Evolutionary conservation across 805 yeast species (phyloP).

Genomic region (Kuraishia hungarica): DNA sequence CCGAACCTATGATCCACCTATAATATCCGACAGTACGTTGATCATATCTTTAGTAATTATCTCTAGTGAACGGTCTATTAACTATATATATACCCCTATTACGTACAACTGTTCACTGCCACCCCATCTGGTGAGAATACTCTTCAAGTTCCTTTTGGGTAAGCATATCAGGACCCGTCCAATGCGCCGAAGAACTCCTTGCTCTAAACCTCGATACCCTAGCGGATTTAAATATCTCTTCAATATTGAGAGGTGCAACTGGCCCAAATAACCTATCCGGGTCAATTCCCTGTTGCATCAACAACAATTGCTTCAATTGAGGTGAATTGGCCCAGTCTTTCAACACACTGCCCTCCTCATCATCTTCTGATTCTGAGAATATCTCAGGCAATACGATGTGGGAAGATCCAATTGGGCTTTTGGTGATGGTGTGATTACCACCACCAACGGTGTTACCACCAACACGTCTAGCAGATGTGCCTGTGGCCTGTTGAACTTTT

Average conservation of each 20-base stretch:
- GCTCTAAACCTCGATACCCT: slow-evolving; percentile 43
- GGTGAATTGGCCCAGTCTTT: slow-evolving; percentile 61
- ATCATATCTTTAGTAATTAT: too few relatives aligned
- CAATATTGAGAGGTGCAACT: slow-evolving; percentile 59
- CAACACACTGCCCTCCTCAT: slow-evolving; percentile 36
- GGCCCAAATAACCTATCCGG: slow-evolving; percentile 71
- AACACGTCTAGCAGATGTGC: neutral
- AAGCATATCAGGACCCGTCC: slow-evolving; percentile 38
- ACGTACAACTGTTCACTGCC: slow-evolving; percentile 4
- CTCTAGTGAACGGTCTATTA: too few relatives aligned
- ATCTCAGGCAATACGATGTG: slow-evolving; percentile 32
- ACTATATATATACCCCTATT: too few relatives aligned
- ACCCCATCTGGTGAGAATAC: slow-evolving; percentile 41
- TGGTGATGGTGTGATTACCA: neutral
- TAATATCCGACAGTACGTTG: too few relatives aligned
- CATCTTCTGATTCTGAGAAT: slow-evolving; percentile 45
- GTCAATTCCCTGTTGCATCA: slow-evolving; percentile 42
- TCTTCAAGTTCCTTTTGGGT: slow-evolving; percentile 36
- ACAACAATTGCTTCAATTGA: slow-evolving; percentile 35
- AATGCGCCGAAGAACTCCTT: slow-evolving; percentile 43
- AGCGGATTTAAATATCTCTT: slow-evolving; percentile 49
- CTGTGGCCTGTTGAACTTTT: neutral
- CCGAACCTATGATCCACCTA: too few relatives aligned
- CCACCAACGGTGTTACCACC: too few relatives aligned
- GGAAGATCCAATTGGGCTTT: neutral